Percentiles rank a stretch among this genome's conserved stretches.
Evolutionary conservation across 306 rosid genomes (phyloP).

Genomic region (barrel medic (Medicago truncatula)): MtrunA17r5.0-ANR NC_053049.1:34952501-34953000

Average conservation of each 20-base stretch:
- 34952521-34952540: slow-evolving; percentile 49
- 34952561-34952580: neutral
- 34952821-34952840: slow-evolving; percentile 39
- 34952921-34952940: neutral
- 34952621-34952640: slow-evolving; percentile 7
- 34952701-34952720: slow-evolving; percentile 35
- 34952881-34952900: neutral
- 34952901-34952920: neutral
- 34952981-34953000: slow-evolving; percentile 47
- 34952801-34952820: neutral
- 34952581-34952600: too few species aligned
- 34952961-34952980: slow-evolving; percentile 74
- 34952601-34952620: neutral
- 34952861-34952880: neutral
- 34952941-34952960: slow-evolving; percentile 2
- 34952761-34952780: slow-evolving; percentile 29
- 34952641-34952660: neutral
- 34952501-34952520: slow-evolving; percentile 57
- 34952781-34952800: slow-evolving; percentile 30
- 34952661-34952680: slow-evolving; percentile 55
- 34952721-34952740: neutral
- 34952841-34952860: slow-evolving; percentile 11
- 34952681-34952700: slow-evolving; percentile 48
- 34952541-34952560: slow-evolving; percentile 40
- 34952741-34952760: slow-evolving; percentile 40